Conservation (phyloP, 345 rosid species). For the Syzygium aqueum region DNA sequence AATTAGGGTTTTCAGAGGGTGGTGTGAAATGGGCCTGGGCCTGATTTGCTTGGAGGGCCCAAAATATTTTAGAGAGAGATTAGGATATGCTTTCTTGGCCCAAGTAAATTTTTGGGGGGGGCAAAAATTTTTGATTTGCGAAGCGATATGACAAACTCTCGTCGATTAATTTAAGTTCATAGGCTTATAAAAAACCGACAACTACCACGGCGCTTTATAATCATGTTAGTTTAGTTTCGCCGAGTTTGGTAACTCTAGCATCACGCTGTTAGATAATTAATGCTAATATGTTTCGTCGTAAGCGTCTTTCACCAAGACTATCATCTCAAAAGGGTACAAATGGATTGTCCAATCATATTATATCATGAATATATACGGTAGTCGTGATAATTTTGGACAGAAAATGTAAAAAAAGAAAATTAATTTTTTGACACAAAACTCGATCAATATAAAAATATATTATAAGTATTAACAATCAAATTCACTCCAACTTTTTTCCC, state of each 20-base stretch:
- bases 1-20: not conserved
- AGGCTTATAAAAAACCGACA: not conserved
- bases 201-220: not conserved
- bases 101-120: not conserved
- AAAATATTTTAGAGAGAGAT: not conserved
- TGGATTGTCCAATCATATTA: not conserved
- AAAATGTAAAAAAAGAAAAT: not conserved
- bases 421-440: not conserved
- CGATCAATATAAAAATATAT: rapidly evolving
- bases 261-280: not conserved
- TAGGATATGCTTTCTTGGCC: not conserved
- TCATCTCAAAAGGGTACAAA: not conserved
- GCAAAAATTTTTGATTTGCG: not conserved
- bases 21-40: not conserved
- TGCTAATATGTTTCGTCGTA: not conserved
- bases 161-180: not conserved
- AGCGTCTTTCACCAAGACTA: not conserved
- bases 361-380: not conserved
- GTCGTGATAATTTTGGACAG: not conserved
- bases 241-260: not conserved
- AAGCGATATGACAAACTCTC: not conserved
- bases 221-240: not conserved
- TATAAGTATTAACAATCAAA: not conserved
- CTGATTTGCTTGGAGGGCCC: not conserved
- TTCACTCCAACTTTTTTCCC: not conserved